Base-by-base conservation (phyloP, 192 early-diverging fungal genomes). In the Chytriomyces confervae region DNA sequence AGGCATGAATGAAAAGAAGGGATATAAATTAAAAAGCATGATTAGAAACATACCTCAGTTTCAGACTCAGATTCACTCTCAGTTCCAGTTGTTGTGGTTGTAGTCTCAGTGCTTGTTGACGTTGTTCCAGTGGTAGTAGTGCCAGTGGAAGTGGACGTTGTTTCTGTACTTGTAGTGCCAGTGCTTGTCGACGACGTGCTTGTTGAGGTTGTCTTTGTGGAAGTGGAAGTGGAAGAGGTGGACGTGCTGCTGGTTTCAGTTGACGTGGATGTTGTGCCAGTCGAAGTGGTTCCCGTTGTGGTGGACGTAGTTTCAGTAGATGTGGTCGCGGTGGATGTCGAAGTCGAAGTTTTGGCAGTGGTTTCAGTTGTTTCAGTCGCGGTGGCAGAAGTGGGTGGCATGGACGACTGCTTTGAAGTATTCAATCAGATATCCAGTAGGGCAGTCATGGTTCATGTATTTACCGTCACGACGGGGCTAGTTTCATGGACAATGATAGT, bases 121-220 rank as follows among this genome's bases (percentile, higher is more conserved):
- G 70, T 84, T 50, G 51, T 77, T 82, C 79, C 61, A 82, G 83
- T 1, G 73, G 83, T 11, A 77, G 80, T 51, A 1, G 53, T 43
- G 8, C 9, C 16, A 20, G 50, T 61, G 11, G 83, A 10, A 79
- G 80, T 51, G 49, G 53, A 60, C 0, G 13, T 20, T 51, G 50
- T 61, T 16, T 20, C 70, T 18, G 70, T 72, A 50, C 80, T 6
- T n/a, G 68, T 45, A 61, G 66, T n/a, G 64, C 72, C 6, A 64
- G 75, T 1, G 29, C 29, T 36, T 0, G 29, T 36, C 1, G 29
- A 36, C 29, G 29, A 36, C 29, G 29, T 36, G 29, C 29, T 36
- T 36, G 29, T 36, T 36, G 29, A 36, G 29, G 29, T 36, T 36
- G 29, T 36, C 29, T 36, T 36, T 36, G 29, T 36, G 77, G 57